These are phyloP conservation scores for Iris pallida DNA, from an alignment of 116 monocot genomes.

Conservation along the genomic window DNA sequence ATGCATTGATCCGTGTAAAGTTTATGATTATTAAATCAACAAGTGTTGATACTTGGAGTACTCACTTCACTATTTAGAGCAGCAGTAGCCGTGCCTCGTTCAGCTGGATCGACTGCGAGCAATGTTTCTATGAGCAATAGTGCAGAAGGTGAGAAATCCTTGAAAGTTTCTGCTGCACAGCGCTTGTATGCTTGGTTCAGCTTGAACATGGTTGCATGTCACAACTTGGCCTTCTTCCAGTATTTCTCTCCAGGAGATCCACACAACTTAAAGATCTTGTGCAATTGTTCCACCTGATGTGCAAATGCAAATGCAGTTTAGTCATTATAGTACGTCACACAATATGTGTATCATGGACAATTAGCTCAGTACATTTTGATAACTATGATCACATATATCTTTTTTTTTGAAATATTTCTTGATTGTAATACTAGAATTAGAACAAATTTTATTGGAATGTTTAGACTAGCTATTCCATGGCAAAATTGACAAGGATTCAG, in stretches of 20 bases:
- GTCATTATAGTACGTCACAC: not conserved
- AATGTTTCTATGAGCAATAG: constrained; percentile 65
- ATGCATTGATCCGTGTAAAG: no score
- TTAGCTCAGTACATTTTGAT: not conserved
- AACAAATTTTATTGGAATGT: no score
- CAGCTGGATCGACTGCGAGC: constrained; percentile 61
- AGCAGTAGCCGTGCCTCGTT: constrained; percentile 58
- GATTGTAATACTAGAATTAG: not conserved
- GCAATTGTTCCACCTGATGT: constrained; percentile 79
- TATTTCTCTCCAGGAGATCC: constrained; percentile 78
- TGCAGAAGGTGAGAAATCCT: constrained; percentile 50
- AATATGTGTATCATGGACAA: not conserved
- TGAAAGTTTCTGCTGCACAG: constrained; percentile 62
- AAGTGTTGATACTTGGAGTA: not conserved
- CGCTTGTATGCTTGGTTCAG: constrained; percentile 53
- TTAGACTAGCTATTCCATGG: not conserved
- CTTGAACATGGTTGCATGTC: constrained; percentile 59
- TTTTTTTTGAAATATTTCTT: not conserved
- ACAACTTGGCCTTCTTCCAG: constrained; percentile 74
- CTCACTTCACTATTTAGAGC: constrained; percentile 70
- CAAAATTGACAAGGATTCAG: not conserved
- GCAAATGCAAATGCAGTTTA: not conserved
- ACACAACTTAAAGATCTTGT: constrained; percentile 85
- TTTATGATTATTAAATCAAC: not conserved
- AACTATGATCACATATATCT: not conserved